Percentiles rank a stretch among this genome's conserved stretches.
Conservation (phyloP, 352 stramenopile genomes). For the Globisporangium uncinulatum region DNA sequence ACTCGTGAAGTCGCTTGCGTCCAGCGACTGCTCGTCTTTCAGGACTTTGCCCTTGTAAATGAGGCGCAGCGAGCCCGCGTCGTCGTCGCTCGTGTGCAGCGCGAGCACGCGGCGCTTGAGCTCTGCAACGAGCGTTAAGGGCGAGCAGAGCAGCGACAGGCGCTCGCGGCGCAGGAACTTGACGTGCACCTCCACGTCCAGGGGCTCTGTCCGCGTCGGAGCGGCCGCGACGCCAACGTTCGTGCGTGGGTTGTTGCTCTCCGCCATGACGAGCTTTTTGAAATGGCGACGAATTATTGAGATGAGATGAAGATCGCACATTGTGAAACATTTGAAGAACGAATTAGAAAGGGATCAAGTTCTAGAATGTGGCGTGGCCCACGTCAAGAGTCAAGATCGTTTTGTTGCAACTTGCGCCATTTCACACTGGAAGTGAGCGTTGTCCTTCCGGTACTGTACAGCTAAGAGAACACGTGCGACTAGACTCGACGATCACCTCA, state of each 20-base stretch:
- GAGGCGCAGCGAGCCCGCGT: slow-evolving; percentile 17
- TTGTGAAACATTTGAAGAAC: neutral
- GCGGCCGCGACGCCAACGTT: neutral
- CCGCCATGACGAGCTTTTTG: neutral
- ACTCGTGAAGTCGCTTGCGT: slow-evolving; percentile 24
- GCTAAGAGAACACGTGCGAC: too few relatives aligned
- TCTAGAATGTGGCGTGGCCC: too few relatives aligned
- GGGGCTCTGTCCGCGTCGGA: neutral
- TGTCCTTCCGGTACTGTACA: too few relatives aligned
- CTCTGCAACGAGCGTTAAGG: slow-evolving; percentile 15
- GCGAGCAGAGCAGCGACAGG: slow-evolving; percentile 18
- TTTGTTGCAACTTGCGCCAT: too few relatives aligned
- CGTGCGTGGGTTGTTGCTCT: neutral
- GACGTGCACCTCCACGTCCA: slow-evolving; percentile 21
- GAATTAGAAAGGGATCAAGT: too few relatives aligned
- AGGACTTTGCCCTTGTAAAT: slow-evolving; percentile 56
- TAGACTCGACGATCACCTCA: slow-evolving; percentile 8
- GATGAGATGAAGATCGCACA: neutral
- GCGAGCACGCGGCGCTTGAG: slow-evolving; percentile 23
- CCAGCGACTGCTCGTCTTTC: slow-evolving; percentile 30
- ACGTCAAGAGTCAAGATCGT: too few relatives aligned
- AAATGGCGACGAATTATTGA: neutral
- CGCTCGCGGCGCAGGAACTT: slow-evolving; percentile 38
- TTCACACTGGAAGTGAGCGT: too few relatives aligned
- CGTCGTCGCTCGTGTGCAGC: slow-evolving; percentile 1